phyloP scores from a whole-genome alignment of 805 yeast species.

The Saccharomycopsis sp. region DNA sequence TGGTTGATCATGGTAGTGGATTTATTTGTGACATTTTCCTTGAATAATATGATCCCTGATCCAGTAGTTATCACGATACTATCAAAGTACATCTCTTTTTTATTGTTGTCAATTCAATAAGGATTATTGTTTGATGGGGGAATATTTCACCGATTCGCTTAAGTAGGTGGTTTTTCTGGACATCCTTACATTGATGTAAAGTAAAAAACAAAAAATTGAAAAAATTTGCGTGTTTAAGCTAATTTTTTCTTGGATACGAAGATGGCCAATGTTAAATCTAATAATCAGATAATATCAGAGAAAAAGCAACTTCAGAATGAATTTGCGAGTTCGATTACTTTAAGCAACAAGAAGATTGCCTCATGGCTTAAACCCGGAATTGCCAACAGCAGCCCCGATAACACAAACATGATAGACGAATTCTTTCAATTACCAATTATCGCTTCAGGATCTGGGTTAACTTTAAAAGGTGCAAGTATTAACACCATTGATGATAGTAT shows the following conservation, averaged over 20 bases:
- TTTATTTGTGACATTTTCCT: conserved; percentile 1
- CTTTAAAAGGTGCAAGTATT: neutral
- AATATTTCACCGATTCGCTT: too few relatives aligned
- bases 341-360: conserved; percentile 7
- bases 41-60: conserved; percentile 19
- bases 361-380: conserved; percentile 16
- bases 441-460: conserved; percentile 9
- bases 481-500: conserved; percentile 17
- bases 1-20: conserved; percentile 11
- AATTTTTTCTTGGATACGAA: too few relatives aligned
- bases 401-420: conserved; percentile 2
- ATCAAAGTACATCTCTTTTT: conserved; percentile 3
- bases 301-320: conserved; percentile 15
- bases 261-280: too few relatives aligned
- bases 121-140: neutral
- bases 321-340: conserved; percentile 3
- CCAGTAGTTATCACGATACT: conserved; percentile 17
- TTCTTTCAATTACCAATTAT: conserved; percentile 18
- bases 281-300: conserved; percentile 10
- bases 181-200: too few relatives aligned
- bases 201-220: too few relatives aligned
- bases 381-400: neutral
- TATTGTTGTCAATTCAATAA: neutral
- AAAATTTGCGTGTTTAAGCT: too few relatives aligned
- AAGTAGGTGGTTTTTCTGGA: too few relatives aligned